Evolutionary conservation across 129 eudicot genomes (phyloP), one percentile per base, ranked within the genome.

Genomic region (Centella asiatica): DNA sequence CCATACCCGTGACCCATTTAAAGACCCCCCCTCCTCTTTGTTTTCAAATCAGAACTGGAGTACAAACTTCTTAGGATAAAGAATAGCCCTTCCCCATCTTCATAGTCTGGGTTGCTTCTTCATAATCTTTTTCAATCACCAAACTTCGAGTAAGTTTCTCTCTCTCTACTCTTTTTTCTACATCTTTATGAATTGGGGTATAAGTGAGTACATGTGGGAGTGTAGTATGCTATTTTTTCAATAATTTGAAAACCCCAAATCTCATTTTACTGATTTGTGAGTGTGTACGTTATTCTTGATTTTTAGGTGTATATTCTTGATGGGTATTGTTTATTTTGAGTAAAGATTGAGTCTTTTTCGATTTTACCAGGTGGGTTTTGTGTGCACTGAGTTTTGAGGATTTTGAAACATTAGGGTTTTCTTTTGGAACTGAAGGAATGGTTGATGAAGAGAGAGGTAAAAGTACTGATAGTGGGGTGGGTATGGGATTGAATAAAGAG

Each of bases 361-460:
- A 8, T 7, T 18, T 65, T 10, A 34, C 0, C 19, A 11, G 44
- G 44, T 34, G 44, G 23, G 15, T 9, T 39, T 14, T 60, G 11
- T 40, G 60, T 15, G n/a, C n/a, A n/a, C n/a, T n/a, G 42, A 7
- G 42, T 37, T 11, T 10, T 37, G 42, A 37, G 47, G 15, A 2
- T 65, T 25, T 45, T 12, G 29, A 19, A 20, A 33, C 33, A 58
- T 32, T 49, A 31, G 60, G 59, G 32, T 20, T 66, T 4, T n/a
- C 54, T 60, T 20, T 44, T 48, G 44, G 69, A 23, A 54, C 28
- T 8, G 46, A 39, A 60, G 53, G 44, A 57, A 70, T 70, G 74
- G 69, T 51, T 39, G 56, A 42, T 42, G 46, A 39, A 27, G 62
- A 62, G 24, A 62, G 53, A 17, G 45, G 18, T 39, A 28, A 42